Base-by-base conservation (phyloP, 345 rosid species). In the Carallia pectinifolia region DNA sequence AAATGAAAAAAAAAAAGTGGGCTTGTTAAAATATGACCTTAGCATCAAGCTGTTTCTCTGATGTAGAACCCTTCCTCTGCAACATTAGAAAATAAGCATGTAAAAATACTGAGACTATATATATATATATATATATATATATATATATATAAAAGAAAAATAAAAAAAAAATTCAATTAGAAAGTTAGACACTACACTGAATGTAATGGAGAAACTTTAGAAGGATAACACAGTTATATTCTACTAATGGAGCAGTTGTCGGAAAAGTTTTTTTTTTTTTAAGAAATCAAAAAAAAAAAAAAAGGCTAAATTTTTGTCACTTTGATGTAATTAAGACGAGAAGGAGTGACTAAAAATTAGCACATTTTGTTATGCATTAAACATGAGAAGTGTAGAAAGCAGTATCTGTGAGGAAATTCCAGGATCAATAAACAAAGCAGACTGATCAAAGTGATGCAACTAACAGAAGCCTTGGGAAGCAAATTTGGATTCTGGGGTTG, bases 41-140 rank as follows among this genome's bases (percentile, higher is more conserved):
- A 44, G 99, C 96, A 80, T 95, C 99, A 72, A 86, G 93, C 18
- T 73, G 96, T 76, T 83, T 92, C 56, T 88, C 97, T 59, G 97
- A 90, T 74, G 89, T 79, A 75, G 89, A 83, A 70, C 86, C 95
- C 71, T 86, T 92, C 83, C 91, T 89, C 99, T 90, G 92, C 84
- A 76, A 54, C 75, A 77, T 82, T 64, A 33, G 30, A 70, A n/a
- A 71, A 73, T 29, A 54, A 8, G 47, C 8, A 62, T 12, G 61
- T 50, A 59, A 66, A 50, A 44, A 19, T 33, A 23, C 23, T 55
- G 31, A 53, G 36, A 36, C 31, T 58, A 62, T 13, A 34, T 17
- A 61, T 53, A 39, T 66, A 48, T 64, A 65, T 58, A 62, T 13
- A 34, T 17, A 61, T 53, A 39, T 66, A 48, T 64, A 65, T 30